A percentile compares a stretch with the other conserved stretches of the same genome.
phyloP scores from a whole-genome alignment of 805 yeast genomes.

The Torulaspora microellipsoides region DNA sequence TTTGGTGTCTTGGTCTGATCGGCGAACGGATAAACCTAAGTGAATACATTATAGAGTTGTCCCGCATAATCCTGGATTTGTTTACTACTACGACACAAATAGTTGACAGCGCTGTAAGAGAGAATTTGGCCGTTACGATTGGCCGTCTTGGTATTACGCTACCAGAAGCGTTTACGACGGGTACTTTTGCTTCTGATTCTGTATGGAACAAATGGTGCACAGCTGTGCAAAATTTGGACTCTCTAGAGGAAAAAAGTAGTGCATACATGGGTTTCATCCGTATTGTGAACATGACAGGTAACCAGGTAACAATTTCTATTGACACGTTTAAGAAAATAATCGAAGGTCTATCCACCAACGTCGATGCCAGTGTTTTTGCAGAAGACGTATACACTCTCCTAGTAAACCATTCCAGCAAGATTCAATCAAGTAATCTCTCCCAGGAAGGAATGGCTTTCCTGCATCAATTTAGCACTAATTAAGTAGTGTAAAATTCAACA shows the following conservation, averaged over 20 bases:
- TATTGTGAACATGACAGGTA: constrained; percentile 40
- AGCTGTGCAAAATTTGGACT: constrained; percentile 60
- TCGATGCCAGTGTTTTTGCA: constrained; percentile 28
- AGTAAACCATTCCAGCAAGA: constrained; percentile 20
- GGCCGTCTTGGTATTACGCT: constrained; percentile 74
- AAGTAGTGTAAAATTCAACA: not conserved
- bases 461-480: constrained; percentile 21
- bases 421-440: constrained; percentile 20
- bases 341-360: constrained; percentile 27
- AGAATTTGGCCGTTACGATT: constrained; percentile 83
- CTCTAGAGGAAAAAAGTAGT: constrained; percentile 83
- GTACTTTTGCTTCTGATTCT: constrained; percentile 26
- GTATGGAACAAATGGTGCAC: constrained; percentile 67
- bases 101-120: constrained; percentile 51
- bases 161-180: constrained; percentile 56
- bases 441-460: constrained; percentile 25
- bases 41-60: constrained; percentile 29
- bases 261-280: constrained; percentile 82
- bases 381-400: constrained; percentile 29
- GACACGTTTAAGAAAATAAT: constrained; percentile 25
- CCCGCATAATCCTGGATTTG: constrained; percentile 27
- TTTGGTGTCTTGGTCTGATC: constrained; percentile 92
- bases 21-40: constrained; percentile 46
- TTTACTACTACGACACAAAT: constrained; percentile 26
- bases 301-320: constrained; percentile 18